phyloP scores from a whole-genome alignment of 2,329 filamentous ascomycete genomes.

The Raffaelea deltoideospora region DNA sequence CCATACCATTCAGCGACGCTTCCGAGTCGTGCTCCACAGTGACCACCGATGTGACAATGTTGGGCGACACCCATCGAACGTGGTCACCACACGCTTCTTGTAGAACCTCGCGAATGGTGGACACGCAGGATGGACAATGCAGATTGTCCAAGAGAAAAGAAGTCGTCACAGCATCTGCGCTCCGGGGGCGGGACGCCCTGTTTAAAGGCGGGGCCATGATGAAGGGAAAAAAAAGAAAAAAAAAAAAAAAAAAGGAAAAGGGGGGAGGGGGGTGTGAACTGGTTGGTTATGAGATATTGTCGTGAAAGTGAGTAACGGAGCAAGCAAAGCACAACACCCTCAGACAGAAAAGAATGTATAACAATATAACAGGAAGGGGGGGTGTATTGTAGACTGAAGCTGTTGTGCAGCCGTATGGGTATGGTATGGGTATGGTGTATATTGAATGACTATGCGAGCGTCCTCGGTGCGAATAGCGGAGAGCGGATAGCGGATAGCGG shows the following conservation, averaged over 20 bases:
- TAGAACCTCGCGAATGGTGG: constrained; percentile 46
- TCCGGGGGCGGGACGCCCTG: constrained; percentile 7
- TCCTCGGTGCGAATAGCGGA: too few relatives aligned
- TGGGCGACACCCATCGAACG: constrained; percentile 47
- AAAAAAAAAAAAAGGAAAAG: not conserved
- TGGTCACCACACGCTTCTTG: constrained; percentile 27
- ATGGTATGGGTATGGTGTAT: too few relatives aligned
- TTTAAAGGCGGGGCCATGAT: constrained; percentile 12
- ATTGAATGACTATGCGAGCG: too few relatives aligned
- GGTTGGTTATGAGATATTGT: too few relatives aligned
- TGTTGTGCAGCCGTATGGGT: too few relatives aligned
- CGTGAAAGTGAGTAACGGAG: too few relatives aligned
- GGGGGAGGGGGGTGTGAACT: not conserved
- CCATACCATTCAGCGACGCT: constrained; percentile 28
- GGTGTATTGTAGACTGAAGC: too few relatives aligned
- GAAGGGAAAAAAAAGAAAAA: not conserved
- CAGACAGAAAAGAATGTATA: too few relatives aligned
- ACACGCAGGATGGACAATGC: constrained; percentile 64
- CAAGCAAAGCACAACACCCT: too few relatives aligned
- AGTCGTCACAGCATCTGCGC: constrained; percentile 25
- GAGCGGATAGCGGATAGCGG: too few relatives aligned
- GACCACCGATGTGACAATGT: constrained; percentile 56
- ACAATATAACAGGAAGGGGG: too few relatives aligned
- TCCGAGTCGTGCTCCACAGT: constrained; percentile 39
- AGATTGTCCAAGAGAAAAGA: constrained; percentile 57